Percentiles rank a stretch among this genome's conserved stretches.
Evolutionary conservation across 179 eudicot genomes (phyloP).

Genomic region (Heliamphora pulchella): DNA sequence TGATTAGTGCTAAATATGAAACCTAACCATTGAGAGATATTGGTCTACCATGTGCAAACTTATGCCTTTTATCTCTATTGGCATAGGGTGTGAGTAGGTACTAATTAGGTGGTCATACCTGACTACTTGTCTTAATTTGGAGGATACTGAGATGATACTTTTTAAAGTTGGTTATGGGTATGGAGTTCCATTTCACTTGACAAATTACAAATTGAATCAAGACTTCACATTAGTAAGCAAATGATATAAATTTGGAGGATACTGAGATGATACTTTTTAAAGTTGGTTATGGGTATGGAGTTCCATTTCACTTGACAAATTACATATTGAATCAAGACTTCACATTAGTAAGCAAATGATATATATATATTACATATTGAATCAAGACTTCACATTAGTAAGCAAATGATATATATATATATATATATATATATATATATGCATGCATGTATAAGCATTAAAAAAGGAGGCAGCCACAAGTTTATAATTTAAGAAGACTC

Average conservation of each 20-base stretch:
- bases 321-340: neutral
- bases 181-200: neutral
- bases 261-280: neutral
- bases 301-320: neutral
- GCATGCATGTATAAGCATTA: neutral
- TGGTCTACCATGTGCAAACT: slow-evolving; percentile 6
- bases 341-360: neutral
- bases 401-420: neutral
- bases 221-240: neutral
- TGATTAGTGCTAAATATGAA: neutral
- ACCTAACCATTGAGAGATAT: neutral
- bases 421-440: neutral
- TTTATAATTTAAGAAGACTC: slow-evolving; percentile 13
- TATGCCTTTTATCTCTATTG: neutral
- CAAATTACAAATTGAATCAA: neutral
- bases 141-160: neutral
- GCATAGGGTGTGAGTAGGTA: slow-evolving; percentile 2
- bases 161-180: neutral
- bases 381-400: neutral
- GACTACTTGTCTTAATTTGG: neutral
- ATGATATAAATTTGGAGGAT: neutral
- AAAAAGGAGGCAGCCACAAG: slow-evolving; percentile 16
- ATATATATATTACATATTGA: too few species aligned
- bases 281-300: neutral
- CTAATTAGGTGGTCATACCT: slow-evolving; percentile 10